Base-by-base conservation (phyloP, 1,284 basidiomycete species). In the Sporisorium sorghi region DNA sequence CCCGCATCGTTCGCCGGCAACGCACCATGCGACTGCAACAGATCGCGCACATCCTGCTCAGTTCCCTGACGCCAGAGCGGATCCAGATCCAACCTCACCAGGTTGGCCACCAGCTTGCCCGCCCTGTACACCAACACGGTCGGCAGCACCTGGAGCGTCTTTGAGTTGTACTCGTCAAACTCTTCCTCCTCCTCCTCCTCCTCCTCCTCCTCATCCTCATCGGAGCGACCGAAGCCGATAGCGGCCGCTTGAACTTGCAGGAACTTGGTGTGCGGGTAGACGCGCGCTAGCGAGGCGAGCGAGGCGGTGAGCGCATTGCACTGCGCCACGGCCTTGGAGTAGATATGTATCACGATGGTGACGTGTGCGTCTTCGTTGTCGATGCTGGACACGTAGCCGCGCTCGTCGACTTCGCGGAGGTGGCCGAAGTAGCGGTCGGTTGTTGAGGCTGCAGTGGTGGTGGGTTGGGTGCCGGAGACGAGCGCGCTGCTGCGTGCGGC, bases 321-420 rank as follows among this genome's bases (percentile, higher is more conserved):
- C n/a, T 74, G 72, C 5, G 61, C 63, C 2, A 79, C 75, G 12
- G 61, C 79, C 44, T 73, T 79, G 14, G 67, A 72, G 60, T 82
- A 82, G 56, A 82, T 76, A 46, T 82, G 80, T 4, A 80, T 76
- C 14, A 82, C 76, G 26, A 82, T 58, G 30, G 70, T 56, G 17
- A 68, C 64, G n/a, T 30, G 40, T 7, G 44, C 15, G 12, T 66
- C 47, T 40, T 76, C 78, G 37, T 72, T 70, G 61, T 81, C 79
- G 44, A 80, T 80, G 5, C 76, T 65, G 2, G 71, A 54, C 30
- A 73, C 79, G 61, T 78, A 81, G 21, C 77, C 76, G 12, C 61
- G 49, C 42, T 73, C 68, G 49, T 78, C 78, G 19, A 81, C 77
- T 44, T 81, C 78, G 12, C 78, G 56, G 9, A 81, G 64, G 51